Evolutionary conservation across 1,284 basidiomycete genomes (phyloP).

Genomic region (Stereum hirsutum): DNA sequence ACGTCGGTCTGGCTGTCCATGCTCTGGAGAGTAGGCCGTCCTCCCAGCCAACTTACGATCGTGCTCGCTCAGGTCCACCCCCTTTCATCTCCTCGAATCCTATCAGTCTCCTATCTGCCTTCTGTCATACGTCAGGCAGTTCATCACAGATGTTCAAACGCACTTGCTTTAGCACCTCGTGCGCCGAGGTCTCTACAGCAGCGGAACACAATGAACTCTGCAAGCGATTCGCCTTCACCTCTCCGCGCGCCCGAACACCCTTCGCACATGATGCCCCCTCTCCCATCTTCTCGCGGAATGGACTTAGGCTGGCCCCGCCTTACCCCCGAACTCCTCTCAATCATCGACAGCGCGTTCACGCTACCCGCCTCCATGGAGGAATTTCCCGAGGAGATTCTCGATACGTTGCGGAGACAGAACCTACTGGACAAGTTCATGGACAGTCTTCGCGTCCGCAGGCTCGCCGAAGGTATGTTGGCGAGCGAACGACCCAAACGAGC

Average conservation of each 20-base stretch:
- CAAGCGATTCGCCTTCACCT: too few relatives aligned
- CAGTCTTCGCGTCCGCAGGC: slow-evolving; percentile 26
- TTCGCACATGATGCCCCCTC: too few relatives aligned
- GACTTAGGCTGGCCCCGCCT: too few relatives aligned
- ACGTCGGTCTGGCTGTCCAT: slow-evolving; percentile 52
- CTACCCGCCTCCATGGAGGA: slow-evolving; percentile 10
- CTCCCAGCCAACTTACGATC: slow-evolving; percentile 47
- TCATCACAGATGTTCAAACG: neutral
- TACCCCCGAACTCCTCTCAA: slow-evolving; percentile 2
- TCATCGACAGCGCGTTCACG: slow-evolving; percentile 8
- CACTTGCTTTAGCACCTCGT: neutral
- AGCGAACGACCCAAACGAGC: slow-evolving; percentile 30
- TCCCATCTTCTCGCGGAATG: too few relatives aligned
- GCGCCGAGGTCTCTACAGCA: too few relatives aligned
- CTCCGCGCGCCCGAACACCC: too few relatives aligned
- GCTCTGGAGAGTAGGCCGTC: slow-evolving; percentile 51
- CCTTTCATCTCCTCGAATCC: too few relatives aligned
- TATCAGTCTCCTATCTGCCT: too few relatives aligned
- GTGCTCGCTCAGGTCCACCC: too few relatives aligned
- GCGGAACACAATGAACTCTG: too few relatives aligned
- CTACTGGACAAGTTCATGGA: slow-evolving; percentile 20
- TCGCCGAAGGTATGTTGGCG: slow-evolving; percentile 36
- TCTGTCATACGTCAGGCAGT: neutral
- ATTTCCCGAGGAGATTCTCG: slow-evolving; percentile 12
- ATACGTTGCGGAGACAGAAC: slow-evolving; percentile 16